These are phyloP conservation scores for Artomyces pyxidatus DNA, from an alignment of 768 basidiomycete genomes.

Conservation along the genomic window DNA sequence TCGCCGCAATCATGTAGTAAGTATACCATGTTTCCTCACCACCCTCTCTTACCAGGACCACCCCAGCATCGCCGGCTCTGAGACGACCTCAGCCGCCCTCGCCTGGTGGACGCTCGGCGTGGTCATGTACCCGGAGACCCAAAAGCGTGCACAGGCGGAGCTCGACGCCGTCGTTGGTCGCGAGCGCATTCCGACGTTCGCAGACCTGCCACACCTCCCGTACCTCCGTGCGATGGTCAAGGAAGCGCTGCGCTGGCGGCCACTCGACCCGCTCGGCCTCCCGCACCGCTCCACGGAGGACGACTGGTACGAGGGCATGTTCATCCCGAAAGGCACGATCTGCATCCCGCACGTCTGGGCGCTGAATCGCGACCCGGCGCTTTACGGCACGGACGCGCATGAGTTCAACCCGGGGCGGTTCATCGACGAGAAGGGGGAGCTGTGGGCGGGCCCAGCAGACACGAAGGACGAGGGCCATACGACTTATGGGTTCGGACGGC, in stretches of 20 bases:
- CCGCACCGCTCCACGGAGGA: conserved; percentile 14
- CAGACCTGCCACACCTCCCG: conserved; percentile 10
- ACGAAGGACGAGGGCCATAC: conserved; percentile 4
- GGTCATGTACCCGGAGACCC: conserved; percentile 12
- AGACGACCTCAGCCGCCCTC: not conserved
- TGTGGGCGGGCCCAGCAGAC: not conserved
- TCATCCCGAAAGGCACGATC: conserved; percentile 29
- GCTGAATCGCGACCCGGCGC: not conserved
- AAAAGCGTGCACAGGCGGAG: conserved; percentile 15
- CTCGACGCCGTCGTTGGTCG: conserved; percentile 14
- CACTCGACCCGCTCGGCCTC: not conserved
- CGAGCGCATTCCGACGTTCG: conserved; percentile 10
- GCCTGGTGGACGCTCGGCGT: conserved; percentile 12
- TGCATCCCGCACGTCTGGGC: conserved; percentile 20
- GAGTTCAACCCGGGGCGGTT: conserved; percentile 15
- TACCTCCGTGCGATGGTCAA: conserved; percentile 13
- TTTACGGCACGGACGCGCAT: conserved; percentile 10
- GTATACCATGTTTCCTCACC: not conserved
- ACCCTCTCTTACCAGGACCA: not conserved
- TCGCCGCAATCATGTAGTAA: conserved; percentile 13
- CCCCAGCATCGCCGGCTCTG: conserved; percentile 3
- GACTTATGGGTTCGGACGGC: conserved; percentile 12
- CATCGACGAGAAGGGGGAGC: not conserved
- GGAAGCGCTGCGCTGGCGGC: conserved; percentile 9
- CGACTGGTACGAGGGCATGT: conserved; percentile 21